These are phyloP conservation scores for Theileria equi DNA, from an alignment of 169 alveolate genomes.

Conservation along the genomic window DNA sequence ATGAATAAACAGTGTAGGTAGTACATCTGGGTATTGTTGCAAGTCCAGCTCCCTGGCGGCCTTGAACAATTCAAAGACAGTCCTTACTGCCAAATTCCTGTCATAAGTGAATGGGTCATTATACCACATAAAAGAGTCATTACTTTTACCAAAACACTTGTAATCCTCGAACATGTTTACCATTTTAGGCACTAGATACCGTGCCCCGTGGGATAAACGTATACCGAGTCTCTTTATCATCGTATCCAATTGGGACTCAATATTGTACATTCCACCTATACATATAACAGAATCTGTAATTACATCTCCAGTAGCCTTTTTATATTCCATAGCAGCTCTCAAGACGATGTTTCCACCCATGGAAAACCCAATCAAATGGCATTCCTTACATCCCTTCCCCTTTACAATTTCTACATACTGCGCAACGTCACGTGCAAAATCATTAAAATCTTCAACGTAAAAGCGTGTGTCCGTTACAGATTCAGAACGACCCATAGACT, in stretches of 20 bases:
- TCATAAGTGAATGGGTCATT: neutral
- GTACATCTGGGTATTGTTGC: conserved; percentile 30
- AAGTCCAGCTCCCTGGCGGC: conserved; percentile 41
- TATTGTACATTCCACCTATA: conserved; percentile 68
- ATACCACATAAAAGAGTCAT: neutral
- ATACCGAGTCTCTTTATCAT: conserved; percentile 19
- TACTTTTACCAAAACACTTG: too few relatives aligned
- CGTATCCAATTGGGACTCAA: conserved; percentile 26
- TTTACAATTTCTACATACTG: conserved; percentile 62
- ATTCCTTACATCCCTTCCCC: conserved; percentile 32
- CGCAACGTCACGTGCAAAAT: conserved; percentile 50
- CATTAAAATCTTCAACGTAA: conserved; percentile 34
- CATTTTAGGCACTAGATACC: neutral
- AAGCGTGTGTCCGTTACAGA: conserved; percentile 29
- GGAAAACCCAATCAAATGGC: conserved; percentile 64
- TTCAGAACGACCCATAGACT: conserved; percentile 68
- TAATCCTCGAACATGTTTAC: too few relatives aligned
- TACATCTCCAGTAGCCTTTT: conserved; percentile 5
- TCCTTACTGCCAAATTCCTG: neutral
- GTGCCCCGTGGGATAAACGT: conserved; percentile 1
- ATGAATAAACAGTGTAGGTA: conserved; percentile 64
- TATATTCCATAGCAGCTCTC: conserved; percentile 33
- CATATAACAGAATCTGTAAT: conserved; percentile 63
- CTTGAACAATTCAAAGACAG: neutral
- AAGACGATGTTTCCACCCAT: conserved; percentile 75